Base-by-base conservation (phyloP, 2,329 filamentous ascomycete genomes). In the Cytospora paraplurivora region DNA sequence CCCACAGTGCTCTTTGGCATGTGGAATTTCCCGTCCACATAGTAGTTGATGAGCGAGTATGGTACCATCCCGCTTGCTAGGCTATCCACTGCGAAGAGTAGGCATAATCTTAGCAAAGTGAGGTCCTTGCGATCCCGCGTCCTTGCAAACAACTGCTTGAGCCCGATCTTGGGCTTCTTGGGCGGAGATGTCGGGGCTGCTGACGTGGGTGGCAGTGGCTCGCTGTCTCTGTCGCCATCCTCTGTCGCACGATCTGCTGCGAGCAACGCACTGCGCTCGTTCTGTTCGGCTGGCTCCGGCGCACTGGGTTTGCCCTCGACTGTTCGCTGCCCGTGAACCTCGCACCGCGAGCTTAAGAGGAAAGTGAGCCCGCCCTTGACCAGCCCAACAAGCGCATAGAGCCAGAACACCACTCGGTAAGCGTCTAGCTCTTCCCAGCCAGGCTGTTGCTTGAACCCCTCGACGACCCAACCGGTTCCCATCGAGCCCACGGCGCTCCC, bases 61-160 rank as follows among this genome's bases (percentile, higher is more conserved):
- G 86, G 85, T 4, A 87, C 88, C 72, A 93, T 82, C 1, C 90
- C 90, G 1, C 86, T 88, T 1, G 88, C 89, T 62, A 92, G 83
- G 0, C 86, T 84, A 72, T 93, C 90, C 7, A 92, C 70, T 1
- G 82, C 82, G 69, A 92, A 89, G 1, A 94, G 77, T 8, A 89
- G 74, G 70, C 87, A 89, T 0, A 94, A 78, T 56, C 86, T 84
- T 58, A 83, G 72, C 7, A 90, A 51, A 3, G 63, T 65, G 56
- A 56, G 63, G 38, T 41, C 38, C 38, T 41, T 41, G 38, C 38
- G 38, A 41, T 41, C 38, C 35, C 60, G 63, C 4, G 63, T 63
- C 21, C 56, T 60, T 33, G 17, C 47, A 0, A 60, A 65, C 6
- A 56, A 15, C 27, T 58, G 32, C 17, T 50, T 60, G 8, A 61